These are phyloP conservation scores for Clonostachys solani DNA, from an alignment of 2,329 filamentous ascomycete genomes.

Conservation along the genomic window DNA sequence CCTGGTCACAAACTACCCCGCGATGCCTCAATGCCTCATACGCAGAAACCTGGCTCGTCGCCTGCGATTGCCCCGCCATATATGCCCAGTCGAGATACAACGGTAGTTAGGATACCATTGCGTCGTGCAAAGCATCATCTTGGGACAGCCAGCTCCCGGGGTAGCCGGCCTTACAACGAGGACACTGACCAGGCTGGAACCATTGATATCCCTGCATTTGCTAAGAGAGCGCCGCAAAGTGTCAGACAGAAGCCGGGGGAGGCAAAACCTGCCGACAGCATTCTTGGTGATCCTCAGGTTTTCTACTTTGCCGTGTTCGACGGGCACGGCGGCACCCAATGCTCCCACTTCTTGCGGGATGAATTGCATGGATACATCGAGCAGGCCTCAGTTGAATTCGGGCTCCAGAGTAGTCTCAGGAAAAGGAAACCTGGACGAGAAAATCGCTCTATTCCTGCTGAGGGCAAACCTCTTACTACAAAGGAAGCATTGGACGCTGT, in stretches of 20 bases:
- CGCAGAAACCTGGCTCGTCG: conserved; percentile 44
- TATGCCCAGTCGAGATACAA: conserved; percentile 68
- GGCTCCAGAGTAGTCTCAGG: conserved; percentile 70
- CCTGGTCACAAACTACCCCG: conserved; percentile 84
- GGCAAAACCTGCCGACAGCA: conserved; percentile 68
- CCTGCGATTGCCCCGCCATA: conserved; percentile 57
- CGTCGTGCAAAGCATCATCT: conserved; percentile 96
- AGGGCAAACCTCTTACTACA: conserved; percentile 14
- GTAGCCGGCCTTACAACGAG: conserved; percentile 85
- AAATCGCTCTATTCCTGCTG: conserved; percentile 10
- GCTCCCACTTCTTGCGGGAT: conserved; percentile 80
- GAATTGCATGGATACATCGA: conserved; percentile 88
- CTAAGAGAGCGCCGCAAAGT: conserved; percentile 71
- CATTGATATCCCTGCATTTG: conserved; percentile 89
- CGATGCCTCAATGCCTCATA: conserved; percentile 77
- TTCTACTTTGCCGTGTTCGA: conserved; percentile 98
- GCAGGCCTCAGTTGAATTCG: conserved; percentile 70
- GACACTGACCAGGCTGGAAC: conserved; percentile 93
- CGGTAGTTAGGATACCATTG: conserved; percentile 90
- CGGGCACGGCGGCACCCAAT: conserved; percentile 87
- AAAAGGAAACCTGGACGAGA: conserved; percentile 26
- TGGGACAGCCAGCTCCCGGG: conserved; percentile 73
- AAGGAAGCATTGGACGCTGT: conserved; percentile 24
- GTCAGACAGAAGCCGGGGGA: conserved; percentile 48
- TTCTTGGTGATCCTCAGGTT: conserved; percentile 86